phyloP scores from a whole-genome alignment of 192 early-diverging fungal genomes.

The Funneliformis geosporum region DNA sequence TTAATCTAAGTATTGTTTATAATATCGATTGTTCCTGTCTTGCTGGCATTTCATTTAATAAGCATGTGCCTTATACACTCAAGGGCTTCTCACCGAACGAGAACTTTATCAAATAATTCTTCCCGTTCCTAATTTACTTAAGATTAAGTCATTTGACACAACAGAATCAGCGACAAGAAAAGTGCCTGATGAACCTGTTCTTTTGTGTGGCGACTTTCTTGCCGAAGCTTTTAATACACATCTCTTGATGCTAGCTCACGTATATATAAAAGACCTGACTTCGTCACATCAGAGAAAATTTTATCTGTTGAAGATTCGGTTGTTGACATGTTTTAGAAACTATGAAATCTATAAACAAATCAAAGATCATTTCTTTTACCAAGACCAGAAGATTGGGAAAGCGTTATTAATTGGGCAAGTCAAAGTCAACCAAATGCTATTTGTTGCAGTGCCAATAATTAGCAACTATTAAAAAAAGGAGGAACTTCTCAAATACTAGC shows the following conservation, averaged over 20 bases:
- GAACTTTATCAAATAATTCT: conserved; percentile 11
- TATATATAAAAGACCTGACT: conserved; percentile 20
- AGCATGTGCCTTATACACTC: not conserved
- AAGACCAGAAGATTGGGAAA: conserved; percentile 8
- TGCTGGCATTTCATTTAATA: not conserved
- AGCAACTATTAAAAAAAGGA: not conserved
- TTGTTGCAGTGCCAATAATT: not conserved
- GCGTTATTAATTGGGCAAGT: not conserved
- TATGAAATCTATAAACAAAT: conserved; percentile 22
- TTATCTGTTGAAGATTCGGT: conserved; percentile 24
- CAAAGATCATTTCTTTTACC: conserved; percentile 14
- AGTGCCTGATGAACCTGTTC: conserved; percentile 2
- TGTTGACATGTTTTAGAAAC: conserved; percentile 22
- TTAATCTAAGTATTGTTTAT: too few relatives aligned
- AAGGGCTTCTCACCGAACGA: conserved; percentile 16
- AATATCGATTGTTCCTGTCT: not conserved
- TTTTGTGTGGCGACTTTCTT: conserved; percentile 11
- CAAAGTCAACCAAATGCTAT: conserved; percentile 24
- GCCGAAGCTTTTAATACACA: not conserved
- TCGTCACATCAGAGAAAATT: not conserved
- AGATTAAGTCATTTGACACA: not conserved
- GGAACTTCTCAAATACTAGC: not conserved
- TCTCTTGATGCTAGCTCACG: not conserved
- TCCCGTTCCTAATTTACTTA: not conserved
- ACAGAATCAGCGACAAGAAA: conserved; percentile 11